phyloP scores from a whole-genome alignment of 768 basidiomycete genomes.

The Pholiota molesta region DNA sequence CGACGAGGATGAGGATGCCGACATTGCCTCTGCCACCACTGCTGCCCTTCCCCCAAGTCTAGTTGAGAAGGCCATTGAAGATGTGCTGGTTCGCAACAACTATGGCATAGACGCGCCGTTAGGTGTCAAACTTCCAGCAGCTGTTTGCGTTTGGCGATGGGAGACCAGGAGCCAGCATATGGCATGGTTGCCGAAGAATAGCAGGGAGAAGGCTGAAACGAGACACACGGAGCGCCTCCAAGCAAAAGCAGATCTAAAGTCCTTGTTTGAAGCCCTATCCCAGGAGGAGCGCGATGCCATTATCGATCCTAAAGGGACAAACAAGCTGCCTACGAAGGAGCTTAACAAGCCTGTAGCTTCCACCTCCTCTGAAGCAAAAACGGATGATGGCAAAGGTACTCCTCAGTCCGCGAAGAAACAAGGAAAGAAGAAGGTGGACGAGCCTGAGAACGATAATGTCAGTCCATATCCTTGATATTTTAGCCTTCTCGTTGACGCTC shows the following conservation, averaged over 20 bases:
- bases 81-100: constrained; percentile 69
- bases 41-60: constrained; percentile 48
- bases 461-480: constrained; percentile 10
- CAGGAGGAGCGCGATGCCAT: constrained; percentile 58
- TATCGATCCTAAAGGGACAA: constrained; percentile 48
- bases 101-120: constrained; percentile 70
- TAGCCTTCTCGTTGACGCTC: not conserved
- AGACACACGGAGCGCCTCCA: constrained; percentile 65
- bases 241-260: constrained; percentile 61
- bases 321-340: constrained; percentile 38
- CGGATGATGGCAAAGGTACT: constrained; percentile 26
- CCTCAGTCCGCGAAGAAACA: constrained; percentile 33
- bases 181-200: constrained; percentile 70
- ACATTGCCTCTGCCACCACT: constrained; percentile 36
- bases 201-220: constrained; percentile 60
- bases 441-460: constrained; percentile 45
- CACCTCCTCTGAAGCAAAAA: constrained; percentile 26
- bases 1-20: constrained; percentile 56
- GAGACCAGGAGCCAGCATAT: constrained; percentile 66
- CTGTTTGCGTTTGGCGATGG: constrained; percentile 85
- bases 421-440: constrained; percentile 35
- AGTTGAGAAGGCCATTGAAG: constrained; percentile 69
- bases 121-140: constrained; percentile 58
- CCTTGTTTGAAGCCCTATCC: constrained; percentile 58
- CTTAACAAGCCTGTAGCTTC: constrained; percentile 25